Conservation (phyloP, 176 grass and related monocot genomes). For the Lolium perenne region DNA sequence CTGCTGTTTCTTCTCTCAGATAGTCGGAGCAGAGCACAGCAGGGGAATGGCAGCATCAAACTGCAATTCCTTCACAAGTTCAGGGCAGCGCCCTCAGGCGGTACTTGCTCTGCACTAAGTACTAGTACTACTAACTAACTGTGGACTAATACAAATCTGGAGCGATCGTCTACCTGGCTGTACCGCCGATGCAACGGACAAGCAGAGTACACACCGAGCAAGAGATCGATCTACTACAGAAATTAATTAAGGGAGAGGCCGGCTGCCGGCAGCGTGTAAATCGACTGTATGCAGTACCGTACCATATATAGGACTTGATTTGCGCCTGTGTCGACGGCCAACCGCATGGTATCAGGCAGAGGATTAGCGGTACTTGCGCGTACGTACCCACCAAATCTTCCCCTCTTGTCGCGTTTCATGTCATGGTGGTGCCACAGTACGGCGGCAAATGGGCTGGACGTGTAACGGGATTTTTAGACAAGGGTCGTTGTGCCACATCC, state of each 20-base stretch:
- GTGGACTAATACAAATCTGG: too few species aligned
- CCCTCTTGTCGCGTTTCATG: neutral
- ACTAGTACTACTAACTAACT: too few species aligned
- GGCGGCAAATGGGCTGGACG: neutral
- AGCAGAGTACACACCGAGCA: neutral
- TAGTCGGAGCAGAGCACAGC: neutral
- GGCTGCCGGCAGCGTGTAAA: neutral
- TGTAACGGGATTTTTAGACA: neutral
- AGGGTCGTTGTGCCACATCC: neutral
- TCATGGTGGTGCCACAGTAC: too few species aligned
- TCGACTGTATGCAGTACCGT: neutral
- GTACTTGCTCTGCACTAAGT: too few species aligned
- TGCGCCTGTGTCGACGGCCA: neutral
- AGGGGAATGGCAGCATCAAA: too few species aligned
- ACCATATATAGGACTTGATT: neutral
- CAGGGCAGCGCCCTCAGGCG: too few species aligned
- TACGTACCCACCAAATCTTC: neutral
- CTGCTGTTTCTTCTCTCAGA: too few species aligned
- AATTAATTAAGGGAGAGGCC: neutral
- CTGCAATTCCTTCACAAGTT: too few species aligned
- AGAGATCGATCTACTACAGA: neutral
- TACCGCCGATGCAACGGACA: neutral
- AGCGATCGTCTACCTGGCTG: neutral
- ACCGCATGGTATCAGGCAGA: neutral
- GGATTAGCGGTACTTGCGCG: slow-evolving; percentile 9